Base-by-base conservation (phyloP, 2,329 filamentous ascomycete genomes). In the Xylariaceae sp. region DNA sequence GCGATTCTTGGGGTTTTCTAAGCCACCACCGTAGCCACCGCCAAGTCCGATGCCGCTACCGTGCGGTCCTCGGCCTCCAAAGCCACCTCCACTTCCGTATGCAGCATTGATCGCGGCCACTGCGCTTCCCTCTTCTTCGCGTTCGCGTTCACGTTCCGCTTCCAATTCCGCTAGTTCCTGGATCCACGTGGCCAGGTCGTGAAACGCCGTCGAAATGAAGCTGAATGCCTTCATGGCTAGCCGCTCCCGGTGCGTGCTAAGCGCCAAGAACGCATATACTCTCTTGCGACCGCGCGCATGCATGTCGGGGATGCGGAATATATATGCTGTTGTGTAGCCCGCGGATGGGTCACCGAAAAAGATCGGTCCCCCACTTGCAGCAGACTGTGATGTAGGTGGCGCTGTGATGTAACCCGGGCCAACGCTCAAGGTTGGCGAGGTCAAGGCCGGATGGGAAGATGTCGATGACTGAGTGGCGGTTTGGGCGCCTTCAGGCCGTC, bases 321-420 rank as follows among this genome's bases (percentile, higher is more conserved):
- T 86, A 71, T 87, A 88, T 11, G 85, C 86, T 0, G 85, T 88
- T 0, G 86, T 88, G 72, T 87, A 88, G 35, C 86, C 86, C 1
- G 85, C 81, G 0, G 81, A 71, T 1, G 83, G 79, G 67, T 88
- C 86, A 35, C 86, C 86, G 61, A 88, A 88, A 71, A 88, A 87
- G 56, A 88, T 86, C 35, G 86, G 84, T 0, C 85, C 85, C 2
- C 85, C 85, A 2, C 83, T 84, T 0, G 81, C 78, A 13, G 84
- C 71, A 3, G 71, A 71, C 58, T 72, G 71, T 77, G 44, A 81
- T 76, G 57, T 82, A 76, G 62, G 81, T 71, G 68, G 77, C 77
- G 65, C 82, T 1, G 82, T 83, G 34, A 83, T 78, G 65, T 82
- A 83, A 10, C 75, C 74, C 2, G 76, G 73, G 17, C 75, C 73